These are phyloP conservation scores for Citrullus amarus DNA, from an alignment of 306 rosid genomes.

Conservation along the genomic window DNA sequence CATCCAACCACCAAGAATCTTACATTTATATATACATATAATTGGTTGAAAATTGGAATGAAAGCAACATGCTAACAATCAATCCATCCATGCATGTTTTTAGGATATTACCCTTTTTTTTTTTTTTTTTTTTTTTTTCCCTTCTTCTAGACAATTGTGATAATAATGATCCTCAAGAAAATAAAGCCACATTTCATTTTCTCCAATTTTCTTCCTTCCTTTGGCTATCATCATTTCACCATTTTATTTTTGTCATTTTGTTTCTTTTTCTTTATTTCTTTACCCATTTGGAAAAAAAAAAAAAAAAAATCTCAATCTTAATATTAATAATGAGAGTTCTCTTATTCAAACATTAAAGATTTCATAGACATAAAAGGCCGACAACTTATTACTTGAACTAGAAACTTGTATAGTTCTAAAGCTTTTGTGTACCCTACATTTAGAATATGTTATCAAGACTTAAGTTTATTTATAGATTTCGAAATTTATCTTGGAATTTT, in stretches of 20 bases:
- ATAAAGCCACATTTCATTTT: neutral
- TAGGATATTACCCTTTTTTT: neutral
- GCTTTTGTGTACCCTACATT: too few relatives aligned
- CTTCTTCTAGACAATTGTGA: neutral
- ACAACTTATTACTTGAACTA: neutral
- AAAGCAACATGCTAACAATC: constrained; percentile 2
- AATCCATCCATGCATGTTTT: constrained; percentile 11
- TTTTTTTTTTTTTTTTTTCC: neutral
- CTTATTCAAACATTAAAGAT: neutral
- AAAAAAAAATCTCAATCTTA: neutral
- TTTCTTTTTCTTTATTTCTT: neutral
- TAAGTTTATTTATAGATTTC: too few relatives aligned
- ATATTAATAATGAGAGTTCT: neutral
- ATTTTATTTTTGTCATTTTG: neutral
- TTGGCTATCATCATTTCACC: neutral
- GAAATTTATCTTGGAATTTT: too few relatives aligned
- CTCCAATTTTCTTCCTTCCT: neutral
- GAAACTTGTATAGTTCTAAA: too few relatives aligned
- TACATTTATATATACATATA: neutral
- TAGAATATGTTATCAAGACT: too few relatives aligned
- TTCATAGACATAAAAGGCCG: neutral
- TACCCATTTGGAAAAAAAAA: neutral
- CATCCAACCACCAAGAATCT: neutral
- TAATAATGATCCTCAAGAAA: neutral
- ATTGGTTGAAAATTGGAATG: neutral